These are phyloP conservation scores for Pyrenochaeta sp. DNA, from an alignment of 2,329 filamentous ascomycete species.

Conservation along the genomic window DNA sequence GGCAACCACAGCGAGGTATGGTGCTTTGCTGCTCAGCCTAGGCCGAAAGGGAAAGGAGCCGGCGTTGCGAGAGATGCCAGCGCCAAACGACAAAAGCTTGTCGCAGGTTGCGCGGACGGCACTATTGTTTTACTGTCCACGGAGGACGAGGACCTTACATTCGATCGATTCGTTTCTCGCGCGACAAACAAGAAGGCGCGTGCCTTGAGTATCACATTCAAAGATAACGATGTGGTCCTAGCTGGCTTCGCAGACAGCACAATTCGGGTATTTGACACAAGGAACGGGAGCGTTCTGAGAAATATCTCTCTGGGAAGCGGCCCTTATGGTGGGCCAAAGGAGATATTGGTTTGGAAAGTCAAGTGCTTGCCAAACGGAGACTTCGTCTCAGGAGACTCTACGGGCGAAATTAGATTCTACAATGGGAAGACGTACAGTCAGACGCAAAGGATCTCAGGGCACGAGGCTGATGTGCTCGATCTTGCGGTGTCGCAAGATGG, in stretches of 20 bases:
- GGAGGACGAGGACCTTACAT: constrained; percentile 81
- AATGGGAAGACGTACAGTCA: constrained; percentile 92
- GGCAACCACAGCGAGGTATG: constrained; percentile 96
- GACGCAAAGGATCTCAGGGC: constrained; percentile 82
- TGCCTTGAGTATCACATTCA: constrained; percentile 90
- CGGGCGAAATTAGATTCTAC: constrained; percentile 92
- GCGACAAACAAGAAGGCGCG: constrained; percentile 84
- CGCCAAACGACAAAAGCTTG: constrained; percentile 65
- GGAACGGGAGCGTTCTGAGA: constrained; percentile 76
- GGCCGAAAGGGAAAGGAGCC: constrained; percentile 48
- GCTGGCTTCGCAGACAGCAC: constrained; percentile 96
- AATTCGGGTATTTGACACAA: constrained; percentile 89
- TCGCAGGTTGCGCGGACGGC: constrained; percentile 90
- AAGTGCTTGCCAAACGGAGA: constrained; percentile 87
- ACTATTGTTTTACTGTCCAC: constrained; percentile 87
- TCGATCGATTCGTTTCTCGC: constrained; percentile 76
- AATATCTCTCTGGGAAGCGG: constrained; percentile 88
- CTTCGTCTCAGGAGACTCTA: constrained; percentile 93
- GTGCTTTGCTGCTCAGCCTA: constrained; percentile 90
- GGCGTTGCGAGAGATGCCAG: constrained; percentile 29
- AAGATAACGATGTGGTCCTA: constrained; percentile 80
- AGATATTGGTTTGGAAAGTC: constrained; percentile 91
- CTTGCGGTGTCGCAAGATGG: constrained; percentile 84
- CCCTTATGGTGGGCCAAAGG: constrained; percentile 76
- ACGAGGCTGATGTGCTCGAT: constrained; percentile 89